These are phyloP conservation scores for Penicillium malachiteum DNA, from an alignment of 495 filamentous ascomycete genomes.

Conservation along the genomic window DNA sequence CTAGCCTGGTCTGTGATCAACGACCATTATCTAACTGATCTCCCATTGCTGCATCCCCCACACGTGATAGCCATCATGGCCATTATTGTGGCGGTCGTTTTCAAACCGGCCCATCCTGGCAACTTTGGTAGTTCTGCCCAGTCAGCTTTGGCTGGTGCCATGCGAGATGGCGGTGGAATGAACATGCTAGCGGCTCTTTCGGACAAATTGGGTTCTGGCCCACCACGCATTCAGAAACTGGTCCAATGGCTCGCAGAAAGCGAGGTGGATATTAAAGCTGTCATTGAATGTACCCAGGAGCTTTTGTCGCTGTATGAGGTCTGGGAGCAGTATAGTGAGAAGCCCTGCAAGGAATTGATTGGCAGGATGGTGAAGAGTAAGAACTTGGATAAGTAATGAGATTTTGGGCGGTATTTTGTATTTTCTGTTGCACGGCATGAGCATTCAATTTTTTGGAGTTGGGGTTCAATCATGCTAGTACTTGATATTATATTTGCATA, in stretches of 20 bases:
- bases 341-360: slow-evolving; percentile 73
- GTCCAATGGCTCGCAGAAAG: slow-evolving; percentile 88
- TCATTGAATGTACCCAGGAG: slow-evolving; percentile 93
- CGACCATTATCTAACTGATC: slow-evolving; percentile 92
- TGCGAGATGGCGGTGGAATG: slow-evolving; percentile 43
- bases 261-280: slow-evolving; percentile 84
- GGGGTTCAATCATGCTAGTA: neutral
- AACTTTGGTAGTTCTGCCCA: slow-evolving; percentile 42
- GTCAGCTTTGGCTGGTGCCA: slow-evolving; percentile 36
- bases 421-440: neutral
- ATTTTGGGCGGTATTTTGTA: neutral
- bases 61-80: slow-evolving; percentile 90
- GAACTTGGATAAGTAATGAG: slow-evolving; percentile 68
- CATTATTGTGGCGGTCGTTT: slow-evolving; percentile 79
- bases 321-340: slow-evolving; percentile 88
- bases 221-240: slow-evolving; percentile 63
- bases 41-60: slow-evolving; percentile 83
- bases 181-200: slow-evolving; percentile 41
- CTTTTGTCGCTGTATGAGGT: slow-evolving; percentile 92
- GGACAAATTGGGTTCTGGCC: slow-evolving; percentile 34
- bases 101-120: slow-evolving; percentile 55
- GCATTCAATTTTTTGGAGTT: slow-evolving; percentile 1
- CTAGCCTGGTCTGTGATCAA: slow-evolving; percentile 89
- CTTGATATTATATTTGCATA: neutral
- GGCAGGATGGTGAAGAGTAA: slow-evolving; percentile 79